Conservation (phyloP, 371 early-diverging fungal species). For the Blakeslea trispora region DNA sequence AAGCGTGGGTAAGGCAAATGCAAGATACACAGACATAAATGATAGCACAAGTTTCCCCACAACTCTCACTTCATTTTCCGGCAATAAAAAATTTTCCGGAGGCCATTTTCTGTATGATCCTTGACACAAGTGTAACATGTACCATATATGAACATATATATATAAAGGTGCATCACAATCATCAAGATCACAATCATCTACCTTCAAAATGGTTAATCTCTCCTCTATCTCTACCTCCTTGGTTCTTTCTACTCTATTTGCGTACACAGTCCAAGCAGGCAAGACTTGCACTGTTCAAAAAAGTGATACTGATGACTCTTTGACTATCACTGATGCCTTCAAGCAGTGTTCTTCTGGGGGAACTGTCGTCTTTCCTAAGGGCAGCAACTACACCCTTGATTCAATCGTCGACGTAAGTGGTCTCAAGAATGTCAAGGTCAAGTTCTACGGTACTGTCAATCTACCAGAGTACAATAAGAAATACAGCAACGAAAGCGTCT, state of each 20-base stretch:
- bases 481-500: slow-evolving; percentile 28
- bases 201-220: background rate
- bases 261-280: slow-evolving; percentile 5
- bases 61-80: too few relatives aligned
- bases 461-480: slow-evolving; percentile 28
- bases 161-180: background rate
- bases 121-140: background rate
- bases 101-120: background rate
- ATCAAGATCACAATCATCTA: background rate
- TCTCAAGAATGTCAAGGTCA: slow-evolving; percentile 30
- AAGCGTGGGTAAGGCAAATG: background rate
- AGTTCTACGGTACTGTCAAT: slow-evolving; percentile 31
- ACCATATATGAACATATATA: background rate
- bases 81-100: background rate
- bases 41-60: too few relatives aligned
- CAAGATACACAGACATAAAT: too few relatives aligned
- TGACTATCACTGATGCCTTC: slow-evolving; percentile 33
- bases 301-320: slow-evolving; percentile 23
- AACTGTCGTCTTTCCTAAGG: slow-evolving; percentile 33
- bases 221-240: background rate
- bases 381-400: slow-evolving; percentile 28
- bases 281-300: slow-evolving; percentile 23
- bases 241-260: background rate
- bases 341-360: slow-evolving; percentile 32
- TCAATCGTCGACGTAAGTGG: slow-evolving; percentile 20